Evolutionary conservation across 176 grass and related monocot species (phyloP), one percentile per base, ranked within the genome.

Genomic region (Eragrostis nindensis): DNA sequence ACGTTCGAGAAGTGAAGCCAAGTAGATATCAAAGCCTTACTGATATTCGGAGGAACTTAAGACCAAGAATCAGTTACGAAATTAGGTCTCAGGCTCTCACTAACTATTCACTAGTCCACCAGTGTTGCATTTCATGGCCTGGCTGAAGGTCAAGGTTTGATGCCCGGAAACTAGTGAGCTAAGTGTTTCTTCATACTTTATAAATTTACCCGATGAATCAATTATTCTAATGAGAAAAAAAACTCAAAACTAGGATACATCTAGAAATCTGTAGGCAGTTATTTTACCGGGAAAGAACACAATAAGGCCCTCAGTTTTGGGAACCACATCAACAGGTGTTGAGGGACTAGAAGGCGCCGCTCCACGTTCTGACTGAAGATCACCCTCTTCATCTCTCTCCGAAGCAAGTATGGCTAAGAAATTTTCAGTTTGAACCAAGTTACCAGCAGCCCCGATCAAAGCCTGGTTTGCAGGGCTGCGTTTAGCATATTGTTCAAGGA

Each of bases 221-320:
- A 15, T 62, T 79, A 69, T 56, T 73, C 49, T 48, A 57, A 66
- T 18, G 13, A n/a, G n/a, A n/a, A 26, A 75, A 62, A 71, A 30
- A 47, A 43, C 19, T 38, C 43, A 73, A 3, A n/a, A 42, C 21
- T n/a, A 41, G 30, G 27, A 69, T 74, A 55, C 15, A 49, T 86
- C 36, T 71, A 9, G 13, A 46, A 73, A 63, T 72, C 24, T 73
- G 25, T 15, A 65, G 63, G 14, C 71, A 83, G 54, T 27, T n/a
- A 68, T 19, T 69, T 80, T 94, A 98, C 95, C 95, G 5, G 92
- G 95, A 80, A 98, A 98, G 83, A 98, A 98, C 48, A 98, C 90
- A 49, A 98, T 86, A 78, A 98, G 89, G 61, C 95, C 95, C 70
- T 91, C 88, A 64, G 86, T 83, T 91, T 98, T 93, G 11, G 77